Evolutionary conservation across 345 rosid genomes (phyloP), one percentile per base, ranked within the genome.

Genomic region (Reutealis trisperma): DNA sequence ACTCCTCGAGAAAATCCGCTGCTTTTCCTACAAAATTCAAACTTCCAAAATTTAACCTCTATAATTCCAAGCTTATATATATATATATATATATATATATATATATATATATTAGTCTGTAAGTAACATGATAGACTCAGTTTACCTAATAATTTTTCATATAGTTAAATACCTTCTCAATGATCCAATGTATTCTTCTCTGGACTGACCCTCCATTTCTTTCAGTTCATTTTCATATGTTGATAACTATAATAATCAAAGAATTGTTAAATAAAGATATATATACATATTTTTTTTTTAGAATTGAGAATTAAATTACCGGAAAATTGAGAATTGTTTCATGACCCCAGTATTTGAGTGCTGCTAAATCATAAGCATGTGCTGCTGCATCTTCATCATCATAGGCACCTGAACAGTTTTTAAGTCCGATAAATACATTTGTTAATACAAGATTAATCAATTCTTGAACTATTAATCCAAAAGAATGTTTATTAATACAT

Each of bases 1-100:
- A 92, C 96, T 30, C 97, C 97, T 7, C 96, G 96, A 64, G 98
- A 93, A 77, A 95, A 95, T 42, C 98, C 98, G 79, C 92, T 96
- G 77, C 97, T 93, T 85, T 93, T 96, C 77, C 98, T 96, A 82
- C 22, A 71, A 64, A 68, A 72, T 78, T 30, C 25, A 44, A 71
- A 37, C 6, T 4, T 71, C 8, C 7, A 44, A 19, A 11, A 78
- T 14, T 49, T 13, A 73, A 19, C 3, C 41, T 15, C n/a, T n/a
- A n/a, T n/a, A 30, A 30, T 55, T 21, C 11, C 30, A 8, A 42
- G 6, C 37, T 34, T 52, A 2, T n/a, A 52, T 30, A 2, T 3
- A 63, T 63, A 4, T 13, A 4, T 0, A 51, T n/a, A 15, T 51
- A 4, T 13, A 51, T 51, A 51, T 42, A 15, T 51, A 12, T 51